Evolutionary conservation across 495 filamentous ascomycete genomes (phyloP).

Genomic region (Penicillium cinerascens): DNA sequence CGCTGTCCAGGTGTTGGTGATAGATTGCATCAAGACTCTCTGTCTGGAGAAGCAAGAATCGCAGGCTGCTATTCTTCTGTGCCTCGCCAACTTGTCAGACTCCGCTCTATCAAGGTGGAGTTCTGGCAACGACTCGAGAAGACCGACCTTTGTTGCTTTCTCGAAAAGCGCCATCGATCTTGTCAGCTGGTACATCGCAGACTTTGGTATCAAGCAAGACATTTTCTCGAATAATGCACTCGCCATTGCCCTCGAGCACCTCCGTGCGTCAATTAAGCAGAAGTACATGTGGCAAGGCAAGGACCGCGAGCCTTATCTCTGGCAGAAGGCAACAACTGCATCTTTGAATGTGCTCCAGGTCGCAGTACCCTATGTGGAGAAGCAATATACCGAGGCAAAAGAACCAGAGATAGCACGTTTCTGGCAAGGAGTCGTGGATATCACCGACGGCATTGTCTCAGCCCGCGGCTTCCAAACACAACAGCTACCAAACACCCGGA

Average conservation of each 20-base stretch:
- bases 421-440: conserved; percentile 41
- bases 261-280: conserved; percentile 63
- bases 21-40: conserved; percentile 68
- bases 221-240: conserved; percentile 65
- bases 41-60: conserved; percentile 64
- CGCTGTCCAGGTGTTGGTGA: conserved; percentile 67
- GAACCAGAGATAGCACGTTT: conserved; percentile 34
- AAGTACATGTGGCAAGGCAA: conserved; percentile 71
- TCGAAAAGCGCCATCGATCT: conserved; percentile 73
- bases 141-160: conserved; percentile 80
- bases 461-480: conserved; percentile 33
- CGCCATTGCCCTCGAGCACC: conserved; percentile 54
- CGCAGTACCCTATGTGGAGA: conserved; percentile 59
- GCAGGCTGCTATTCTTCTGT: conserved; percentile 62
- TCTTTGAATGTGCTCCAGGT: conserved; percentile 65
- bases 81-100: conserved; percentile 63
- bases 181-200: conserved; percentile 58
- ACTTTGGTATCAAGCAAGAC: conserved; percentile 58
- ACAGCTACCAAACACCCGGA: conserved; percentile 23
- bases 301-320: conserved; percentile 58
- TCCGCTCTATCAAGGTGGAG: conserved; percentile 56
- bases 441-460: conserved; percentile 40
- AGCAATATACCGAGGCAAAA: conserved; percentile 35
- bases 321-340: conserved; percentile 73
- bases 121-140: conserved; percentile 32